Evolutionary conservation across 1,284 basidiomycete species (phyloP), one percentile per base, ranked within the genome.

Genomic region (Ganoderma meredithae): DNA sequence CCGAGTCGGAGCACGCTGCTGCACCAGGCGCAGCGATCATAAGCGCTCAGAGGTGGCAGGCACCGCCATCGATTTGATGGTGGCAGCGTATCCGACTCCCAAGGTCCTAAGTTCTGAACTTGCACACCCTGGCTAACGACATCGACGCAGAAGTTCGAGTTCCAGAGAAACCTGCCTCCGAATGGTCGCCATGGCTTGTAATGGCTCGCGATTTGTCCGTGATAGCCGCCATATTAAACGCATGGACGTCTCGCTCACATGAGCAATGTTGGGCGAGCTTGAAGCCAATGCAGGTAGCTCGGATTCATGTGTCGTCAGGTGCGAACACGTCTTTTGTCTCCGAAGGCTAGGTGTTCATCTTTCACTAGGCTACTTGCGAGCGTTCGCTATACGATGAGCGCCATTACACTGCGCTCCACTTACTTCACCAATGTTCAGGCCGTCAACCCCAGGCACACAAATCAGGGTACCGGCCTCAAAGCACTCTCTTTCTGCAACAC

Each of bases 181-280:
- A 59, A 59, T 43, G 52, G 19, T 22, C 31, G 31, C 31, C n/a
- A 56, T 31, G 3, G 3, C 27, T 31, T 31, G n/a, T 17, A 40
- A 33, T 43, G 19, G 19, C 13, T 9, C 19, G 49, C 41, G 47
- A 62, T 13, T 4, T 31, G 49, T 27, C 33, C 17, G 22, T 62
- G 65, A 66, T 66, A 64, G 61, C 62, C 58, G 66, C 61, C 56
- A 47, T 31, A 22, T 39, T 39, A 58, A 36, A 25, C 66, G 66
- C 66, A 61, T 67, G 66, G 66, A 63, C 62, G 31, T 27, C 31
- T 40, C 40, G 49, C 59, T 63, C 66, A 67, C 66, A 67, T 67
- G 66, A n/a, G 43, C 44, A 31, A n/a, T n/a, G n/a, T n/a, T n/a
- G n/a, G 52, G 62, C 36, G n/a, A 47, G 8, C 44, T 49, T 3